Evolutionary conservation across 805 yeast species (phyloP).

Genomic region (Pichia paraexigua): DNA sequence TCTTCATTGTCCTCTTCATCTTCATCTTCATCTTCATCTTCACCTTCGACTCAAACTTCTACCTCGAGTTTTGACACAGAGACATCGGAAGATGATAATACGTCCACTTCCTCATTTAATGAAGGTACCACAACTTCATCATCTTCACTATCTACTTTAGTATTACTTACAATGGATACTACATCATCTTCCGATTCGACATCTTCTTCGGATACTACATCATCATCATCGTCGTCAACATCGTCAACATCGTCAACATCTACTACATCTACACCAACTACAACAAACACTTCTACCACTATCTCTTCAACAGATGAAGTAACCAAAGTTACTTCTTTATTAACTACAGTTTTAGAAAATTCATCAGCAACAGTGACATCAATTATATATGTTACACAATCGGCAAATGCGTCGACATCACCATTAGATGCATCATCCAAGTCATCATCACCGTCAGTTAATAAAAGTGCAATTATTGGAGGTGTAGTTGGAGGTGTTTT

Average conservation of each 20-base stretch:
- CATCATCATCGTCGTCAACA: too few species aligned
- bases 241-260: too few species aligned
- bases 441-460: slow-evolving; percentile 17
- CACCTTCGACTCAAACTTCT: slow-evolving; percentile 9
- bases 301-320: slow-evolving; percentile 6
- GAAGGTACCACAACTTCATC: neutral
- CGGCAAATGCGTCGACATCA: slow-evolving; percentile 20
- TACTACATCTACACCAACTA: slow-evolving; percentile 1
- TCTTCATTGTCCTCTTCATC: slow-evolving; percentile 1
- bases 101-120: neutral
- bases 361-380: slow-evolving; percentile 22
- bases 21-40: slow-evolving; percentile 12
- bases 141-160: neutral
- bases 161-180: too few species aligned
- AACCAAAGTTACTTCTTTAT: slow-evolving; percentile 5
- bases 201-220: too few species aligned
- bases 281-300: slow-evolving; percentile 2
- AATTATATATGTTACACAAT: slow-evolving; percentile 22
- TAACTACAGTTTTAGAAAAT: slow-evolving; percentile 13
- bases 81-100: too few species aligned
- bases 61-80: too few species aligned
- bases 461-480: slow-evolving; percentile 30
- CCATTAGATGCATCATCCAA: slow-evolving; percentile 12
- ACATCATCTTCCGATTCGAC: neutral
- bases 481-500: slow-evolving; percentile 31